Evolutionary conservation across 768 basidiomycete genomes (phyloP), one percentile per base, ranked within the genome.

Genomic region (Amanita phalloides): DNA sequence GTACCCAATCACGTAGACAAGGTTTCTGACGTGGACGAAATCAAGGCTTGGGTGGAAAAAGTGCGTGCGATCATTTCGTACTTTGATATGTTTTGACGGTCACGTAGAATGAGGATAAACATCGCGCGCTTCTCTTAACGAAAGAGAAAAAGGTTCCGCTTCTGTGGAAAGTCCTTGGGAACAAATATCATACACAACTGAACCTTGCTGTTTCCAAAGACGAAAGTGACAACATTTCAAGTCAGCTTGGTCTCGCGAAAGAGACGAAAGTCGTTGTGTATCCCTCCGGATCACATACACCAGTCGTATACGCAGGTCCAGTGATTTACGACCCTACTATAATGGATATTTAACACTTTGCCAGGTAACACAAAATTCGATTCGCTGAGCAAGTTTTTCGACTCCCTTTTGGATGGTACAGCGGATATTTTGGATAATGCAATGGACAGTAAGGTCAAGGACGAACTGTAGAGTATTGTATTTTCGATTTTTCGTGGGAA

Each of bases 151-250:
- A 79, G 59, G 78, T 79, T 42, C 90, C 90, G 1, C 66, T 91
- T 9, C 70, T 91, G 37, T 92, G 89, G 90, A 78, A 84, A 57
- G 81, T 86, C 20, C 75, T 92, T 25, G 79, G 76, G 21, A 86
- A 88, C 61, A 85, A 81, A 56, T 90, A 82, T 67, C 61, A 72
- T 52, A 78, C 78, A 41, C 68, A 78, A 55, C 69, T 91, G 8
- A 72, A 69, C 25, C 80, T 90, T 56, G 84, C 73, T 1, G 71
- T 75, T 26, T 78, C 83, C 59, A 77, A 77, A 33, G 86, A 89
- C 66, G 75, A 79, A 23, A 74, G 83, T 45, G 86, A 82, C 20
- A 72, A 70, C 51, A 74, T 79, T 38, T 78, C 79, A 6, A 68
- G 72, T 0, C 67, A 72, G 23, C 62, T 90, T 53, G 87, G 85